phyloP scores from a whole-genome alignment of 345 rosid species.

The Eutrema japonicum region DNA sequence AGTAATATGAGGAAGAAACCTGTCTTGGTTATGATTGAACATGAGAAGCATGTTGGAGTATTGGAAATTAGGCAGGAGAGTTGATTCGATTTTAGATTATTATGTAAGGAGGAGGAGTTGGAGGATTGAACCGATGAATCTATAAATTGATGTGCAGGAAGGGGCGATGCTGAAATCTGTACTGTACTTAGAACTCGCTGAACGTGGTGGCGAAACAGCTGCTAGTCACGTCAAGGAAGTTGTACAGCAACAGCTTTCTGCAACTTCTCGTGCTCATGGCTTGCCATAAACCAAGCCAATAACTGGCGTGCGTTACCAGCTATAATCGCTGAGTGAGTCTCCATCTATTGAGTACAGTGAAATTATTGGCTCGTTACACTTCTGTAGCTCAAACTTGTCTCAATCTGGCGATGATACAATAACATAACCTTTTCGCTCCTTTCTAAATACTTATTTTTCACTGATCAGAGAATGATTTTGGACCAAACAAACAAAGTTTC shows the following conservation, averaged over 20 bases:
- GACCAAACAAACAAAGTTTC: too few relatives aligned
- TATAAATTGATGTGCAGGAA: slow-evolving; percentile 56
- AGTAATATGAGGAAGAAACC: too few relatives aligned
- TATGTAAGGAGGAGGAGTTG: slow-evolving; percentile 7
- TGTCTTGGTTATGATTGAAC: too few relatives aligned
- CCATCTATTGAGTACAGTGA: neutral
- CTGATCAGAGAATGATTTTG: too few relatives aligned
- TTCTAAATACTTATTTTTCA: too few relatives aligned
- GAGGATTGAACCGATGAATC: slow-evolving; percentile 4
- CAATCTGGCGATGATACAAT: neutral
- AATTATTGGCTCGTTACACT: neutral
- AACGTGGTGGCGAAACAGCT: slow-evolving; percentile 79
- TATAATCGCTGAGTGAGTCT: slow-evolving; percentile 41
- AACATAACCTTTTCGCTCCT: neutral
- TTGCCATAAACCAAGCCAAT: slow-evolving; percentile 58
- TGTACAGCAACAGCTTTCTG: slow-evolving; percentile 68
- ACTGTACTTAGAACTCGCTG: slow-evolving; percentile 86
- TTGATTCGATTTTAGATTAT: slow-evolving; percentile 1
- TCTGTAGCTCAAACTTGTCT: neutral
- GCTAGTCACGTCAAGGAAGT: slow-evolving; percentile 75
- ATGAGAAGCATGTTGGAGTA: neutral
- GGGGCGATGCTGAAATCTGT: slow-evolving; percentile 77
- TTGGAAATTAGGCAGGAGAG: neutral
- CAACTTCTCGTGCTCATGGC: slow-evolving; percentile 50
- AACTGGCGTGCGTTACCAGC: slow-evolving; percentile 62